These are phyloP conservation scores for Boletales sp. DNA, from an alignment of 768 basidiomycete genomes.

Conservation along the genomic window DNA sequence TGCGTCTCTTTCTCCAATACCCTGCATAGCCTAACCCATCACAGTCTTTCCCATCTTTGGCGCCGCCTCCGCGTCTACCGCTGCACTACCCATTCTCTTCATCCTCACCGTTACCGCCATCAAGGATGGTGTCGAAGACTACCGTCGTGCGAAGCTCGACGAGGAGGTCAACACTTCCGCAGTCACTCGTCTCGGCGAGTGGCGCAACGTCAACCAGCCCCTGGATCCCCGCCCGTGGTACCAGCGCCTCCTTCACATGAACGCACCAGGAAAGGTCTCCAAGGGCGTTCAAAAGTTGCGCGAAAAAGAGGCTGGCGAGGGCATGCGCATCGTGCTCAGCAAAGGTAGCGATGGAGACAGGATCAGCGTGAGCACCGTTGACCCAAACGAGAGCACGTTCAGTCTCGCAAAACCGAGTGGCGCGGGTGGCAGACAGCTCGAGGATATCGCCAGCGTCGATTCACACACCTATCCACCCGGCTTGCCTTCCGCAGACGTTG, in stretches of 20 bases:
- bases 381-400: slow-evolving; percentile 41
- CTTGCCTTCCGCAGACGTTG: slow-evolving; percentile 25
- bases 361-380: slow-evolving; percentile 43
- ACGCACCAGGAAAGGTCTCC: slow-evolving; percentile 70
- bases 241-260: slow-evolving; percentile 68
- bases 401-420: slow-evolving; percentile 37
- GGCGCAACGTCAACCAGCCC: slow-evolving; percentile 89
- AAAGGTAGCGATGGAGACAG: slow-evolving; percentile 34
- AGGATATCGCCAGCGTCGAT: slow-evolving; percentile 67
- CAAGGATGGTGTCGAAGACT: slow-evolving; percentile 97
- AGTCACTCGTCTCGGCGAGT: slow-evolving; percentile 82
- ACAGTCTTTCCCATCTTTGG: slow-evolving; percentile 90
- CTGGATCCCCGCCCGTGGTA: slow-evolving; percentile 72
- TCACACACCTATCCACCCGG: slow-evolving; percentile 63
- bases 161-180: slow-evolving; percentile 95
- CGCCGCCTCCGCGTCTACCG: slow-evolving; percentile 75
- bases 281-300: slow-evolving; percentile 84
- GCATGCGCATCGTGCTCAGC: slow-evolving; percentile 60
- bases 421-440: slow-evolving; percentile 50
- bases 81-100: slow-evolving; percentile 82
- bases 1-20: slow-evolving; percentile 29
- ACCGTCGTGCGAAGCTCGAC: slow-evolving; percentile 82
- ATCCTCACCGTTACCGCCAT: slow-evolving; percentile 87
- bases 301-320: slow-evolving; percentile 72
- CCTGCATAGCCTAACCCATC: slow-evolving; percentile 8